Percentiles rank a stretch among this genome's conserved stretches.
Evolutionary conservation across 331 rosid species (phyloP).

Genomic region (Rhamnella rubrinervis): DNA sequence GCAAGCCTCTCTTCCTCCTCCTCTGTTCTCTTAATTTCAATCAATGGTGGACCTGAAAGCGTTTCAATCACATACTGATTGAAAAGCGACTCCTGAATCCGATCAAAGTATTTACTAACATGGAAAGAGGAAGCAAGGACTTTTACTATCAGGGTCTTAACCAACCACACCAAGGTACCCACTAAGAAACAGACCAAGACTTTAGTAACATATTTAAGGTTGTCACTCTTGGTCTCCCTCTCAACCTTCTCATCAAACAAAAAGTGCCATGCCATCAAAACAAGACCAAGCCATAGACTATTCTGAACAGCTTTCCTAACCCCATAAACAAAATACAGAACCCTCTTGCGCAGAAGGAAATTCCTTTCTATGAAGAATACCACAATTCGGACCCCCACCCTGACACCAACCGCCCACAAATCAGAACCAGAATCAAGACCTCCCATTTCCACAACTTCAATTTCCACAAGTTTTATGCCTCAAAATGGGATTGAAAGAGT

Average conservation of each 20-base stretch:
- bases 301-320: conserved; percentile 75
- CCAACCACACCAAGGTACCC: conserved; percentile 75
- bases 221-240: conserved; percentile 40
- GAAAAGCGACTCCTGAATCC: conserved; percentile 84
- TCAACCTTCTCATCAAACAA: conserved; percentile 66
- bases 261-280: conserved; percentile 70
- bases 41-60: conserved; percentile 74
- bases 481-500: conserved; percentile 44
- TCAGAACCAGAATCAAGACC: conserved; percentile 67
- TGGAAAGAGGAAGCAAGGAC: conserved; percentile 91
- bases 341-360: conserved; percentile 72
- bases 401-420: conserved; percentile 85
- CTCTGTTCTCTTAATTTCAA: conserved; percentile 52
- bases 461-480: conserved; percentile 53
- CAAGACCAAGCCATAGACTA: conserved; percentile 84
- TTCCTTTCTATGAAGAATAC: conserved; percentile 84
- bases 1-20: conserved; percentile 74
- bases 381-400: conserved; percentile 64
- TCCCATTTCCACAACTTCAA: conserved; percentile 91
- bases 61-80: conserved; percentile 88
- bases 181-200: conserved; percentile 66
- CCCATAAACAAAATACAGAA: conserved; percentile 87
- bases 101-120: conserved; percentile 82
- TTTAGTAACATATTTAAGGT: conserved; percentile 52
- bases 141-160: conserved; percentile 77